phyloP scores from a whole-genome alignment of 352 stramenopile genomes.

The Globisporangium abappressorium region DNA sequence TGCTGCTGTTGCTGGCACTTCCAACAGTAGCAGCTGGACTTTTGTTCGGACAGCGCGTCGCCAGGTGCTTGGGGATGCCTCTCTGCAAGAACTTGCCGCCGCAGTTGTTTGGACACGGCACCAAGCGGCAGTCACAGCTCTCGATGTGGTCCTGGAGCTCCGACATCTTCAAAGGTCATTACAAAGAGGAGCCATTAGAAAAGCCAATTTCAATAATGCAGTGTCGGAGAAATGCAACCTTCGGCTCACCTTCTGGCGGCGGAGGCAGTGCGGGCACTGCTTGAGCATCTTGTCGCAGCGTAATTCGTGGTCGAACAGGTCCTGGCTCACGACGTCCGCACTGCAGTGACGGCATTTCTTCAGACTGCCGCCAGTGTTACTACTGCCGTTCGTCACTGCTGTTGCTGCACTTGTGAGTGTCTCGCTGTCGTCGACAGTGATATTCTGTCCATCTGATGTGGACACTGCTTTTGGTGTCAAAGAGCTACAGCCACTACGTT shows the following conservation, averaged over 20 bases:
- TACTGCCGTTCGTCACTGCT: not conserved
- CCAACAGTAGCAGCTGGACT: not conserved
- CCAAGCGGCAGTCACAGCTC: constrained; percentile 74
- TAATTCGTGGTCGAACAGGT: constrained; percentile 70
- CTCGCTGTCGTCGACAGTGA: not conserved
- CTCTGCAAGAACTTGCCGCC: constrained; percentile 79
- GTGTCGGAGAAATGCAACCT: not conserved
- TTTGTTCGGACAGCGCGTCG: constrained; percentile 61
- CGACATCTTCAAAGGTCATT: constrained; percentile 29
- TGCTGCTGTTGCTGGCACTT: not conserved
- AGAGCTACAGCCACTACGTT: constrained; percentile 20
- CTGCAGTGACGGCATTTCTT: constrained; percentile 75
- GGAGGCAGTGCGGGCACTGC: constrained; percentile 79
- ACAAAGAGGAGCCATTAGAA: not conserved
- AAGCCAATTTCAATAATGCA: not conserved
- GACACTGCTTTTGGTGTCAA: not conserved
- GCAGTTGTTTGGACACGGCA: constrained; percentile 73
- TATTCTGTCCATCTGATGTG: not conserved
- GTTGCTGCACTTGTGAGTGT: not conserved
- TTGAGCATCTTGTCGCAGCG: constrained; percentile 81
- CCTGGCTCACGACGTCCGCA: constrained; percentile 34
- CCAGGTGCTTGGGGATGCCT: constrained; percentile 71
- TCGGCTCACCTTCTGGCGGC: constrained; percentile 57
- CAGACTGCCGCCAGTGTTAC: constrained; percentile 6
- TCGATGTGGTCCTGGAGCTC: constrained; percentile 83